Base-by-base conservation (phyloP, 257 asterid genomes). In the Nicotiana attenuata region DNA sequence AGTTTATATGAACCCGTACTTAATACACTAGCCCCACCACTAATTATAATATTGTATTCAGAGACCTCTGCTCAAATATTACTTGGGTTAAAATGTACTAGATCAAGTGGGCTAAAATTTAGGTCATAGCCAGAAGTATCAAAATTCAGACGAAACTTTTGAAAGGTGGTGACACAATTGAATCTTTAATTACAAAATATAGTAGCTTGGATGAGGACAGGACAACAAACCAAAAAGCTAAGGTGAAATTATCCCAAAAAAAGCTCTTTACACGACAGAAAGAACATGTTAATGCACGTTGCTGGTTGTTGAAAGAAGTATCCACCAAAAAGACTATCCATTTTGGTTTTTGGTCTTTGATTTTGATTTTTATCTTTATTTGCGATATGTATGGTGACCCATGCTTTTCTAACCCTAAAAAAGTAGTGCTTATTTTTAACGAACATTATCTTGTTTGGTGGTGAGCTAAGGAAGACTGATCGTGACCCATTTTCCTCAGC, bases 251-350 rank as follows among this genome's bases (percentile, higher is more conserved):
- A 61, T 31, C 67, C 19, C 20, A 10, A 76, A 63, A 33, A 41
- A 22, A 45, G 16, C 3, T 6, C 89, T 83, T 87, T 87, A 83
- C 90, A 85, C 88, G 85, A 81, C 88, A 82, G 79, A 33, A 56
- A 61, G 77, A 80, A 85, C 88, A 83, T 77, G 88, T 63, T 71
- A 83, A 86, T 45, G 82, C 81, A 83, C 61, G 82, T 77, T 81
- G 69, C 52, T 81, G 75, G 65, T 45, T 65, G 77, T 84, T 81
- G 81, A 85, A 47, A 73, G 59, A 71, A 41, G 20, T 22, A 71
- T 45, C 59, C 17, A n/a, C 15, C 60, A 73, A 73, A 73, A 73
- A 73, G 79, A 7, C 22, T 73, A 5, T 50, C 78, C 79, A 47
- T 14, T 47, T 45, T 47, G 78, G 78, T 73, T 22, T 26, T 26